phyloP scores from a whole-genome alignment of 2,329 filamentous ascomycete genomes.

The Hypoxylon sp. region DNA sequence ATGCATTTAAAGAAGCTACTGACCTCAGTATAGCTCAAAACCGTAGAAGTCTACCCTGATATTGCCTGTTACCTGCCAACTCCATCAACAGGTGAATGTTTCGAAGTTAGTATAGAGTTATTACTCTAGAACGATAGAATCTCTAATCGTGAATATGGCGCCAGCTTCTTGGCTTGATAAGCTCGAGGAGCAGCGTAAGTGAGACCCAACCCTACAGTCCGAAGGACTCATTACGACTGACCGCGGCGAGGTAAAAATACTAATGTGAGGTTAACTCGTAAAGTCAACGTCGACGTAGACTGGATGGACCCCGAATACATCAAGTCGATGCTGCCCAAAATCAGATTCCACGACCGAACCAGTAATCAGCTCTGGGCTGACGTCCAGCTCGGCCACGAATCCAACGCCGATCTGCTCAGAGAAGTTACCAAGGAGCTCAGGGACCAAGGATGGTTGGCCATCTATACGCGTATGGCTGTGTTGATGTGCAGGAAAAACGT shows the following conservation, averaged over 20 bases:
- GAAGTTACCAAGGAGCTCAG: conserved; percentile 54
- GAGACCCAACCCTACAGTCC: not conserved
- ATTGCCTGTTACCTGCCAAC: not conserved
- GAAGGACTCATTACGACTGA: not conserved
- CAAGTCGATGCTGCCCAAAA: conserved; percentile 49
- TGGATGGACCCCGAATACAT: conserved; percentile 61
- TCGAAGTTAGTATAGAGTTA: not conserved
- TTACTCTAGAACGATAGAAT: conserved; percentile 3
- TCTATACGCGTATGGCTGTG: conserved; percentile 58
- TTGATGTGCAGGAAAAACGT: conserved; percentile 57
- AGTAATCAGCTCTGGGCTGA: conserved; percentile 60
- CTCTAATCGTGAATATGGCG: conserved; percentile 3
- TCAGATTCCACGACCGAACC: conserved; percentile 57
- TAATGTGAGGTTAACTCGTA: conserved; percentile 1
- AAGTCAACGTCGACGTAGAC: conserved; percentile 60
- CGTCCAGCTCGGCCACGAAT: conserved; percentile 53
- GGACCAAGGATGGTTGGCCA: conserved; percentile 55
- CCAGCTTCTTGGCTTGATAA: conserved; percentile 16
- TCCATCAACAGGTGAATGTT: not conserved
- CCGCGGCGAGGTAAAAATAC: not conserved
- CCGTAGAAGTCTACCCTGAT: conserved; percentile 2
- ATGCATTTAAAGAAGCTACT: conserved; percentile 5
- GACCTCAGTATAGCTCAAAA: conserved; percentile 10
- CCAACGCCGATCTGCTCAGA: conserved; percentile 53
- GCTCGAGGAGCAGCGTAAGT: conserved; percentile 18